These are phyloP conservation scores for Gnaphalium uliginosum DNA, from an alignment of 129 eudicot species.

Conservation along the genomic window DNA sequence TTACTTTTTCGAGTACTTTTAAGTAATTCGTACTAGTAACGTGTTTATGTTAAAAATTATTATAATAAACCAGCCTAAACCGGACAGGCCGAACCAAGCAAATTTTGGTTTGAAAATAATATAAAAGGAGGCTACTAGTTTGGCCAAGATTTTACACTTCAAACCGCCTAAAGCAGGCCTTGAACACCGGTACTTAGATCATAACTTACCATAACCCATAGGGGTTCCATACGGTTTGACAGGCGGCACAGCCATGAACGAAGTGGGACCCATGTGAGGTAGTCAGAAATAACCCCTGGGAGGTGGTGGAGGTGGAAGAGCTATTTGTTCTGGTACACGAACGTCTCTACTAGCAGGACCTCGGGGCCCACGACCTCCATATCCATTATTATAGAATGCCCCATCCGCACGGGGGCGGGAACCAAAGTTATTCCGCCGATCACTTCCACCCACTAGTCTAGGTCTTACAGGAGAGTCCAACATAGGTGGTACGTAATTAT, in stretches of 20 bases:
- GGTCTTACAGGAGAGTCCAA: constrained; percentile 33
- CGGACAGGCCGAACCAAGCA: no score
- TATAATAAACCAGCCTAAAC: no score
- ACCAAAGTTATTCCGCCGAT: constrained; percentile 48
- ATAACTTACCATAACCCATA: constrained; percentile 62
- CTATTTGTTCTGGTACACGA: constrained; percentile 37
- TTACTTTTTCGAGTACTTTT: no score
- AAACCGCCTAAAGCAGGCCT: no score
- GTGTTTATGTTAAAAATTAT: no score
- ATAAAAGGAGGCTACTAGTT: no score
- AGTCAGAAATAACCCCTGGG: constrained; percentile 49
- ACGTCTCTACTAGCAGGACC: constrained; percentile 9
- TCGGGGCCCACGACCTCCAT: constrained; percentile 51
- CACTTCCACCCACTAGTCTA: constrained; percentile 35
- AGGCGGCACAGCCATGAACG: constrained; percentile 48
- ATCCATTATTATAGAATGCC: constrained; percentile 26
- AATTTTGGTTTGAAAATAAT: not conserved
- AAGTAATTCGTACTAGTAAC: no score
- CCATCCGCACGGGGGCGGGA: constrained; percentile 33
- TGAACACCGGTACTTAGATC: not conserved
- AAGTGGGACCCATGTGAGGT: constrained; percentile 51
- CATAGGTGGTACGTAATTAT: constrained; percentile 40
- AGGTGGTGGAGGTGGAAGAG: constrained; percentile 46
- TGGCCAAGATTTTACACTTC: no score
- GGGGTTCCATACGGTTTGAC: constrained; percentile 47